Base-by-base conservation (phyloP, 306 rosid genomes). In the Bauhinia variegata region DNA sequence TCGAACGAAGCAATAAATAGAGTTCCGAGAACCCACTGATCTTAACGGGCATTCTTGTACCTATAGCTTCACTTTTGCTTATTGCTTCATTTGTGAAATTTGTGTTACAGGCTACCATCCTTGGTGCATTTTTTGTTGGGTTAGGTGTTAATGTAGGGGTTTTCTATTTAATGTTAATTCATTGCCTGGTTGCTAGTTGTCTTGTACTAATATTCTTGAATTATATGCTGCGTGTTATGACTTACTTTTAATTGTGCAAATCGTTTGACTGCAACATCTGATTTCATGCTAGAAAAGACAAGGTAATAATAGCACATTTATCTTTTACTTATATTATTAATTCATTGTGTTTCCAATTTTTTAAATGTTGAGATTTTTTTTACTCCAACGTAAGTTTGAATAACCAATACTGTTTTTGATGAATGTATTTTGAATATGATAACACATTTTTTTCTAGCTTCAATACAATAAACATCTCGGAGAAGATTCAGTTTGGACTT, bases 21-120 rank as follows among this genome's bases (percentile, higher is more conserved):
- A 37, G 71, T 76, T 53, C 73, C 63, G 4, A 52, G 41, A 28
- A 31, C 62, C 38, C 33, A 15, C 32, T 76, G 48, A 15, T 82
- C 13, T 50, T 57, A 47, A 60, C 50, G 55, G 23, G 46, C 33
- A 6, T 77, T 54, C 37, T 61, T n/a, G n/a, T n/a, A n/a, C n/a
- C n/a, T n/a, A n/a, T n/a, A n/a, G n/a, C n/a, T n/a, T n/a, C n/a
- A n/a, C n/a, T n/a, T n/a, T n/a, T n/a, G n/a, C n/a, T n/a, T 65
- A 15, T 32, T 46, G 30, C 28, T 31, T 11, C 54, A 12, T 15
- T 48, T 48, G 30, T 31, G 19, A 32, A 31, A 6, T 19, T 9
- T 5, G 7, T 11, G 10, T 18, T 33, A 31, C 30, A 31, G 63
- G 63, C 32, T 23, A 51, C 51, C 50, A 51, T 51, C 28, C 31